Evolutionary conservation across 352 stramenopile species (phyloP), one percentile per base, ranked within the genome.

Genomic region (Halophytophthora batemanensis): DNA sequence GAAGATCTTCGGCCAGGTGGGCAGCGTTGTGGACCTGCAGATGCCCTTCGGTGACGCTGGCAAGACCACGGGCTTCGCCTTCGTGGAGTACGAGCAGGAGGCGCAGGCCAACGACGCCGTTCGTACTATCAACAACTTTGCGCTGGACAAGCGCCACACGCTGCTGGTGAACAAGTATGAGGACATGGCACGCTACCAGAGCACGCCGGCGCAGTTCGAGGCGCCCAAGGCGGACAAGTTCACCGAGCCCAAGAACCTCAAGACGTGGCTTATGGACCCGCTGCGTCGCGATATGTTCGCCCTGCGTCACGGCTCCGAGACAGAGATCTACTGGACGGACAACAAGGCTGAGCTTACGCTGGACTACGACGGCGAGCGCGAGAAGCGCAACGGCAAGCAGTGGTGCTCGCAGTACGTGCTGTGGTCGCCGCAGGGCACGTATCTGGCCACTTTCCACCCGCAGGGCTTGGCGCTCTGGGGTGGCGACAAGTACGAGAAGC

Each of bases 391-490:
- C 31, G 95, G 95, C 41, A 96, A 98, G 62, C 77, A 93, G 64
- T 99, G 96, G 97, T 99, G 96, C 75, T 96, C 98, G 61, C 93
- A 98, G 66, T 98, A 99, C 67, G 92, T 98, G 45, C 76, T 97
- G 61, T 99, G 97, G 97, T 98, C 83, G 48, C 95, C 97, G 6
- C 89, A 98, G 44, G 97, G 97, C 48, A 96, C 81, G 50, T 99
- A 99, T 71, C 77, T 99, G 40, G 91, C 94, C 18, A 99, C 97
- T n/a, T 98, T 99, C 51, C 96, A 98, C 59, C 79, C 80, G 18
- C 96, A 97, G 54, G 97, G 97, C 46, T 93, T 99, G 37, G 98
- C 97, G 47, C 74, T 99, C 25, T 99, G 97, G 97, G 96, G 93
- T 29, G 96, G 96, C 34, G 78, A 93, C 48, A 91, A 95, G 49